Evolutionary conservation across 2,329 filamentous ascomycete species (phyloP), one percentile per base, ranked within the genome.

Genomic region (Fusarium illudens): DNA sequence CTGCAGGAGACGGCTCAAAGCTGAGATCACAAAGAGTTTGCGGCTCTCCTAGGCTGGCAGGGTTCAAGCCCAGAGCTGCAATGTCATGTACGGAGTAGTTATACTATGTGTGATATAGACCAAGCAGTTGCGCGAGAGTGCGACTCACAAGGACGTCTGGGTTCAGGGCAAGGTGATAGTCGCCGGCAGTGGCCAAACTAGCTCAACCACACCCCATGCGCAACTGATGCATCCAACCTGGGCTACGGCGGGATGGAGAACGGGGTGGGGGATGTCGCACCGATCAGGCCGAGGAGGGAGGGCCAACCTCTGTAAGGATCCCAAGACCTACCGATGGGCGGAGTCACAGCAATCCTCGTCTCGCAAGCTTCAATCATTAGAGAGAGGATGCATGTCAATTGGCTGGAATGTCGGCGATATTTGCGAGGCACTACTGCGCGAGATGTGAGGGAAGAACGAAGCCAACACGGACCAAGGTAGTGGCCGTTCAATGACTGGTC

Each of bases 381-480:
- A 57, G 50, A 53, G 29, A 27, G 13, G 12, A n/a, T 27, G 25
- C 30, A 62, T 37, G 52, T n/a, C 60, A 37, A 62, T 58, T 66
- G 65, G 58, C 32, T 29, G 44, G n/a, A 15, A 54, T 37, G 36
- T n/a, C 48, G 50, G 52, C 48, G 22, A 58, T 54, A 50, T 30
- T 51, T 19, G 30, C 17, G 44, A 62, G 57, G 30, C 62, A 37
- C 65, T 66, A 66, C 58, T 56, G 62, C 46, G 32, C 13, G 27
- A 69, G 53, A 59, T 55, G 37, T 44, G 39, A 66, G 58, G 54
- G 36, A 68, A 63, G 54, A 42, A 68, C 30, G 50, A 58, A 42
- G 58, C 62, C 54, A 69, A 58, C 61, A 53, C 39, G 52, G 57
- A 48, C 64, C 63, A 65, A 53, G 67, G 37, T 46, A 27, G 55